Base-by-base conservation (phyloP, 176 grass and related monocot species). In the Carex myosuroides region DNA sequence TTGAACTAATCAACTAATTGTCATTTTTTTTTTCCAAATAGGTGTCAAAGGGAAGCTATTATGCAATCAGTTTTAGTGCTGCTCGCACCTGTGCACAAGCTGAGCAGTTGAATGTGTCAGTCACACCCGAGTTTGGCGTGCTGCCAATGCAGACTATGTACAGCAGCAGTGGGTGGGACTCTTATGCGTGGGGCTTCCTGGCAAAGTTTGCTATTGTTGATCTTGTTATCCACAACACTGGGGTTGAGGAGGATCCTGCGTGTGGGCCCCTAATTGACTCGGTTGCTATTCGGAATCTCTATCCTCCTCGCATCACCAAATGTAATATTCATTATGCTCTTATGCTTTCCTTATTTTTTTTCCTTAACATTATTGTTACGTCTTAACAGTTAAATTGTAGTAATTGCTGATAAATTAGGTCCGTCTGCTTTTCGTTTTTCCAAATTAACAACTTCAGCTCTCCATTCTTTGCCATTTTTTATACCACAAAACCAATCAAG, bases 111-210 rank as follows among this genome's bases (percentile, higher is more conserved):
- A 98, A 94, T 87, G 86, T 98, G 16, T 98, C 95, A 1, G 95
- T 90, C 13, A 91, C 89, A 66, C 95, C 89, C n/a, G 95, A 98
- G 85, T 93, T 84, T 53, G 89, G 90, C 0, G 79, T 91, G 29
- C 76, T 98, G 6, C 92, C 95, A 21, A 91, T 98, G 79, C 95
- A 98, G 83, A 98, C 95, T 12, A 83, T 91, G 80, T 98, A 98
- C 90, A 89, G 92, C 89, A 90, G 92, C 91, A 94, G 39, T 60
- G 95, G 95, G 2, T 98, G 95, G 95, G 95, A 94, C 86, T 94
- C 89, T 8, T 98, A 98, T 79, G 84, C 92, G 10, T 94, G 95
- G 95, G 95, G 79, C 0, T 98, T 98, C 92, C 85, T 85, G 81
- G 92, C 92, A 8, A 87, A 91, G 87, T 37, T 97, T 21, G 73